Conservation (phyloP, 768 basidiomycete species). For the Boletus subcaerulescens region DNA sequence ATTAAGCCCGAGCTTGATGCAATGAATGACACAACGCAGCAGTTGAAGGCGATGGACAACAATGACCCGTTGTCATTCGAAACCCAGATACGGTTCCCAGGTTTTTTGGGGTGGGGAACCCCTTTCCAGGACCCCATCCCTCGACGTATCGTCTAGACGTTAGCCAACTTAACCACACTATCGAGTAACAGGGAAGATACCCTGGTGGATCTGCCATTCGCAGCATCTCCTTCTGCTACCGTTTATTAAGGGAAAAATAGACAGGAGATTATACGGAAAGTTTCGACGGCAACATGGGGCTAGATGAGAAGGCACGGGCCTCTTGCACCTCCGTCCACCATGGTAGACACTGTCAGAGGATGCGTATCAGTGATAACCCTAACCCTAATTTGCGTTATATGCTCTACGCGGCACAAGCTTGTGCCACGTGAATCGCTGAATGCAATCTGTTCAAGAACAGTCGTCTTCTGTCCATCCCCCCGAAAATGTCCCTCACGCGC, state of each 20-base stretch:
- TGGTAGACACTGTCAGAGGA: no score
- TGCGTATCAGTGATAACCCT: no score
- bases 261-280: not conserved
- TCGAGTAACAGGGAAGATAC: not conserved
- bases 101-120: slow-evolving; percentile 1
- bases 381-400: no score
- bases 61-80: not conserved
- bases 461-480: slow-evolving; percentile 8
- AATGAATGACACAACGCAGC: not conserved
- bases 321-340: not conserved
- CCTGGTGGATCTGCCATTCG: not conserved
- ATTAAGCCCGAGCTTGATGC: not conserved
- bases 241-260: not conserved
- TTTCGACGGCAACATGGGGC: slow-evolving; percentile 9
- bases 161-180: not conserved
- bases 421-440: slow-evolving; percentile 4
- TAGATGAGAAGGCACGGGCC: not conserved
- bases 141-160: slow-evolving; percentile 11
- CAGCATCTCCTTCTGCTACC: not conserved
- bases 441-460: slow-evolving; percentile 25
- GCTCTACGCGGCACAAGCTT: no score
- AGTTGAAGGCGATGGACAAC: not conserved
- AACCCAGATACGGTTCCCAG: slow-evolving; percentile 6
- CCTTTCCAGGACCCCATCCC: slow-evolving; percentile 13
- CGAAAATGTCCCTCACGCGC: slow-evolving; percentile 49